phyloP scores from a whole-genome alignment of 2,329 filamentous ascomycete genomes.

The Diaporthe batatas region DNA sequence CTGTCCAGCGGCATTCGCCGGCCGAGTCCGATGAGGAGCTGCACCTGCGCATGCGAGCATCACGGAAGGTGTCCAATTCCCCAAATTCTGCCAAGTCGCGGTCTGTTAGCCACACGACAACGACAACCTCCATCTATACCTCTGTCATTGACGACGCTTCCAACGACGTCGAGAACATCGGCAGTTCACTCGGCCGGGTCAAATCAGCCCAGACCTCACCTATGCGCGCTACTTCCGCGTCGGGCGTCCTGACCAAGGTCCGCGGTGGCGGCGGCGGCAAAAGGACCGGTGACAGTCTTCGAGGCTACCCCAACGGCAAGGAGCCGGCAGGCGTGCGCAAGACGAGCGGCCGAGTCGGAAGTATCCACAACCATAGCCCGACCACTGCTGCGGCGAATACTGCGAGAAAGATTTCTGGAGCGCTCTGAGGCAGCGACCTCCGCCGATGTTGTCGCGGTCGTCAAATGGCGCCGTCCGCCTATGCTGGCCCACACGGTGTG shows the following conservation, averaged over 20 bases:
- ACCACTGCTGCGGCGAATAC: slow-evolving; percentile 59
- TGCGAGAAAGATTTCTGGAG: slow-evolving; percentile 67
- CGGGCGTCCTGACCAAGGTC: slow-evolving; percentile 73
- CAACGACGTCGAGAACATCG: slow-evolving; percentile 79
- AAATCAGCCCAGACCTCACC: slow-evolving; percentile 68
- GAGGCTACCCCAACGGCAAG: slow-evolving; percentile 54
- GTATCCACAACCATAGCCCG: slow-evolving; percentile 60
- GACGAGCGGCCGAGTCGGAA: slow-evolving; percentile 75
- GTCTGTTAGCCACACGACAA: slow-evolving; percentile 81
- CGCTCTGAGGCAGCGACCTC: slow-evolving; percentile 23
- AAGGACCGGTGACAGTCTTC: slow-evolving; percentile 59
- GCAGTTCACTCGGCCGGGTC: slow-evolving; percentile 59
- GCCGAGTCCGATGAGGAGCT: slow-evolving; percentile 86
- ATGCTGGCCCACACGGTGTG: slow-evolving; percentile 15
- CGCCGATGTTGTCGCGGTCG: slow-evolving; percentile 17
- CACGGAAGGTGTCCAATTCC: slow-evolving; percentile 74
- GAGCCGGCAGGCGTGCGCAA: slow-evolving; percentile 71
- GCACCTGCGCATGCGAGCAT: slow-evolving; percentile 79
- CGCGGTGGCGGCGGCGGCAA: slow-evolving; percentile 56
- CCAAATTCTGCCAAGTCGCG: slow-evolving; percentile 74
- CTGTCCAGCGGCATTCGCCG: slow-evolving; percentile 71
- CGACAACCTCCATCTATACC: slow-evolving; percentile 73
- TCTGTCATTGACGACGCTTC: slow-evolving; percentile 72
- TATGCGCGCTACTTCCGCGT: slow-evolving; percentile 65
- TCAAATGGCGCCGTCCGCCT: slow-evolving; percentile 2